Evolutionary conservation across 257 asterid genomes (phyloP), one percentile per base, ranked within the genome.

Genomic region (Orobanche coerulescens): DNA sequence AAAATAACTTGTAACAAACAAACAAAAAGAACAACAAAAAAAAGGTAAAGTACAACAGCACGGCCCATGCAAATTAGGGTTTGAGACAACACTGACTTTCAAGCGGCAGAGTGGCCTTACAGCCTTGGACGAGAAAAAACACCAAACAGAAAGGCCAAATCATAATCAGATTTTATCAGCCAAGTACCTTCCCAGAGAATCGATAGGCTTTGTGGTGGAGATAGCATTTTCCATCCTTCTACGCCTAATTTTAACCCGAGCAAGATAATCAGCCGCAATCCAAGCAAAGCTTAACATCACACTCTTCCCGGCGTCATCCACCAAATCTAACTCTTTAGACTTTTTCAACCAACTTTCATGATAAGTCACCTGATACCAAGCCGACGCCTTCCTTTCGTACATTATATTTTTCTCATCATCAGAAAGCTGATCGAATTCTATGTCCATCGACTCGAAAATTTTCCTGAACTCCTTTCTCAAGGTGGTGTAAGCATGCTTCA

Each of bases 191-290:
- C 89, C 73, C 61, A 93, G 82, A 56, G 86, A 72, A 78, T 86
- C 81, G 1, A 88, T 76, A 23, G 94, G 95, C 71, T 84, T 76
- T 13, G 14, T 20, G 26, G 94, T 15, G 20, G 94, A 79, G 67
- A 74, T 62, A 1, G 24, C 14, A 16, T 74, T 80, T 24, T 49
- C 68, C 37, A 43, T 52, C 76, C 60, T 80, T 69, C 85, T 67
- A 19, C 28, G 19, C 75, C 76, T 80, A 19, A 89, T 76, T 65
- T 93, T 89, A 47, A 86, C 86, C 69, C 88, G 80, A 31, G 95
- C 90, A 39, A 89, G 81, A 60, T 86, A 86, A 76, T 93, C 96
- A 50, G 87, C 88, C n/a, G 97, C 95, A 59, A 89, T 89, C 99
- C 99, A 89, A 8, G 95, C 78, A 69, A 93, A 93, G 73, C 98